These are phyloP conservation scores for Priceomyces medius DNA, from an alignment of 805 yeast species.

Conservation along the genomic window DNA sequence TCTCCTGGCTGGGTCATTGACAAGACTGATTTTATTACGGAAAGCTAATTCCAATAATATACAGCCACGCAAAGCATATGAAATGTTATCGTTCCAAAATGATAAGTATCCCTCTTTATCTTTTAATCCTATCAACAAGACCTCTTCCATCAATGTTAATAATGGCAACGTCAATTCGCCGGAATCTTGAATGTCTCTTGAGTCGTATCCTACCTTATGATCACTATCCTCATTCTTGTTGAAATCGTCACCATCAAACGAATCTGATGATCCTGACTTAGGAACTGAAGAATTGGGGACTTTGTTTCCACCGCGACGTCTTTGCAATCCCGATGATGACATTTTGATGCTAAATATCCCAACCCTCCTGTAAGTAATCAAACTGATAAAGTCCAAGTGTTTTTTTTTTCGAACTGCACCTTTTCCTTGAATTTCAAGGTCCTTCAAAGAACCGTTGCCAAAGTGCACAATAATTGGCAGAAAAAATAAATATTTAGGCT, in stretches of 20 bases:
- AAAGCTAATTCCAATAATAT: constrained; percentile 89
- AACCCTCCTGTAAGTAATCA: not conserved
- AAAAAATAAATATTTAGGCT: not conserved
- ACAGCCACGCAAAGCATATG: constrained; percentile 94
- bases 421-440: not conserved
- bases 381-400: not conserved
- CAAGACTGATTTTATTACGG: constrained; percentile 82
- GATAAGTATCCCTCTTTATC: constrained; percentile 95
- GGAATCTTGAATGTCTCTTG: constrained; percentile 55
- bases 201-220: constrained; percentile 80
- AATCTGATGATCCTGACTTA: constrained; percentile 17
- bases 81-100: constrained; percentile 97
- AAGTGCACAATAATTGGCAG: not conserved
- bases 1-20: constrained; percentile 89
- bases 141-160: constrained; percentile 95
- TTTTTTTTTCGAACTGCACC: constrained; percentile 1
- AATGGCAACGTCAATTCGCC: constrained; percentile 54
- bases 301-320: constrained; percentile 61
- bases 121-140: constrained; percentile 85
- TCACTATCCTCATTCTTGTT: constrained; percentile 22
- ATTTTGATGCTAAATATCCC: constrained; percentile 7
- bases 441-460: not conserved
- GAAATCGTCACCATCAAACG: constrained; percentile 27
- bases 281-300: constrained; percentile 20
- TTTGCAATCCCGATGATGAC: constrained; percentile 59